Conservation (phyloP, 2,329 filamentous ascomycete species). For the Fusarium vanettenii region DNA sequence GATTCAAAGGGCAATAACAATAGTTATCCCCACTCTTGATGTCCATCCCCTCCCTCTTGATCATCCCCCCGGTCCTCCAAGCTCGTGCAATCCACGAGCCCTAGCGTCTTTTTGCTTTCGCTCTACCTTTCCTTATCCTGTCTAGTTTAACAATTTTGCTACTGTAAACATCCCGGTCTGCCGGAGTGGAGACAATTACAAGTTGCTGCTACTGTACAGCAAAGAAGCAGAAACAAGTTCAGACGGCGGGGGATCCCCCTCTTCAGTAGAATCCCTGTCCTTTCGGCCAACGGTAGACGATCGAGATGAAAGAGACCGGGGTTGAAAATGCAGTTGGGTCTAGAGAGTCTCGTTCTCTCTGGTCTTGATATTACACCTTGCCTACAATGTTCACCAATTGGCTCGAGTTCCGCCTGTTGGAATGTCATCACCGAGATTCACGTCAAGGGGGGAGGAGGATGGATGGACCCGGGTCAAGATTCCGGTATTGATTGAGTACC, state of each 20-base stretch:
- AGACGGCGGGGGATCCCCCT: neutral
- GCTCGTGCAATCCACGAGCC: neutral
- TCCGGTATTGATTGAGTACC: neutral
- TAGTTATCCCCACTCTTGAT: neutral
- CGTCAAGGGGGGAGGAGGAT: neutral
- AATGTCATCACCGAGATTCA: conserved; percentile 4
- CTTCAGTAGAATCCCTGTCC: neutral
- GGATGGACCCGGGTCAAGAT: neutral
- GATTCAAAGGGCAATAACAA: neutral
- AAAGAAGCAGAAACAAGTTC: neutral
- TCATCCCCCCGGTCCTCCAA: neutral
- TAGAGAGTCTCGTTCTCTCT: neutral
- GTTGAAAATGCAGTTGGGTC: neutral
- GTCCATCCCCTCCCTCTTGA: neutral
- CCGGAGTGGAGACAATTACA: neutral
- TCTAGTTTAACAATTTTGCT: neutral
- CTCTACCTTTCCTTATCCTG: neutral
- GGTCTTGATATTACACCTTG: neutral
- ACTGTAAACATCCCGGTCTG: neutral
- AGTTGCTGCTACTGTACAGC: too few relatives aligned
- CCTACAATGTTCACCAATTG: neutral
- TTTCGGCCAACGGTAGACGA: neutral
- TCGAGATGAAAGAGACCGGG: neutral
- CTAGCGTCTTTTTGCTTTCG: neutral
- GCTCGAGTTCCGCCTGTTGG: neutral